Evolutionary conservation across 805 yeast genomes (phyloP), one percentile per base, ranked within the genome.

Genomic region (Blastobotrys chiropterorum): DNA sequence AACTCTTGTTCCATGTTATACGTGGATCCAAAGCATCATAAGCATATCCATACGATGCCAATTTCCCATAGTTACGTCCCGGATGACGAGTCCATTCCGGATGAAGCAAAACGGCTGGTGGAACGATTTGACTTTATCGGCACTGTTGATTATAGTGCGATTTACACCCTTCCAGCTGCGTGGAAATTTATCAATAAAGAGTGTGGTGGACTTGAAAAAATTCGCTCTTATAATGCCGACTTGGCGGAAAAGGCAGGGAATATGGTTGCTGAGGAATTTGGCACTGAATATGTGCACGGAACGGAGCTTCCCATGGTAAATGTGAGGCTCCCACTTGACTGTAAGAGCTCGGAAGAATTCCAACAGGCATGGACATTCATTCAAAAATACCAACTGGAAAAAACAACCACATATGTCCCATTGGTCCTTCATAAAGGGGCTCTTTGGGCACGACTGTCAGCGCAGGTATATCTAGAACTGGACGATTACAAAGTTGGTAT

Each of bases 201-300:
- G 6, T 80, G 86, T 59, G 86, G 86, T 2, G 90, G 90, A 2
- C 83, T 81, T 52, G 74, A 71, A 1, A 63, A 61, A 5, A 80
- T 85, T 48, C 63, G 68, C 50, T 60, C 71, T 1, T 82, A 84
- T 61, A 78, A 79, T 55, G 58, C 62, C 51, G 54, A 52, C 0
- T 68, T 84, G 51, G 81, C 83, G 2, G 54, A 59, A 3, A 49
- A 72, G 47, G 82, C 76, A 1, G 77, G 75, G 3, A 63, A 62
- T 2, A 55, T 62, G 3, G 71, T 79, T 22, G 64, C 72, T n/a
- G 52, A 64, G 20, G 63, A 59, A 38, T 72, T 80, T 69, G 72
- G 73, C 1, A 70, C 76, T 1, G 56, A 56, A 38, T 65, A 68
- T 1, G 21, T 47, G 50, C 72, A 68, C 3, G 70, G 72, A 51